Conservation (phyloP, 805 yeast genomes). For the Yarrowia porcina region DNA sequence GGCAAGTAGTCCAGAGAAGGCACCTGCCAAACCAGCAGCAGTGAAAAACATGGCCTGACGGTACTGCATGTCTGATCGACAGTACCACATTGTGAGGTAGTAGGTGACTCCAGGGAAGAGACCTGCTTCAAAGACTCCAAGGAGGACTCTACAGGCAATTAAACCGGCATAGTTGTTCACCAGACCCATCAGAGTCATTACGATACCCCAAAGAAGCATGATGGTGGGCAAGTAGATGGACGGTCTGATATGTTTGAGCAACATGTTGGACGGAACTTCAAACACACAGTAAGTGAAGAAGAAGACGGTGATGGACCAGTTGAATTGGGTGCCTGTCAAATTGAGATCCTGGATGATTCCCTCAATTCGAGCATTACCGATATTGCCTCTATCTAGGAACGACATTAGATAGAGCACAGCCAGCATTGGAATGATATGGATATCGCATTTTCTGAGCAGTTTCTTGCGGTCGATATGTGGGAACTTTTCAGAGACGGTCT, state of each 20-base stretch:
- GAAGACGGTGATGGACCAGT: slow-evolving; percentile 45
- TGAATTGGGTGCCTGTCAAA: slow-evolving; percentile 35
- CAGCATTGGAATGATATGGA: slow-evolving; percentile 47
- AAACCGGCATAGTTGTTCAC: slow-evolving; percentile 38
- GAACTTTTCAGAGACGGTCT: slow-evolving; percentile 23
- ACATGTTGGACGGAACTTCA: slow-evolving; percentile 33
- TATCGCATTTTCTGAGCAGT: slow-evolving; percentile 42
- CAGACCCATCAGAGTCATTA: slow-evolving; percentile 39
- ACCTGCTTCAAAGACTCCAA: slow-evolving; percentile 46
- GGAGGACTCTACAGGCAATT: slow-evolving; percentile 41
- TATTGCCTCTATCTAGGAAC: slow-evolving; percentile 51
- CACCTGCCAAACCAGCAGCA: slow-evolving; percentile 41
- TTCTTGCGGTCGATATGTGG: slow-evolving; percentile 27
- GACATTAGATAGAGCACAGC: slow-evolving; percentile 48
- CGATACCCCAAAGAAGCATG: slow-evolving; percentile 41
- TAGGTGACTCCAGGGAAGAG: slow-evolving; percentile 45
- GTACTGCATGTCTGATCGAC: slow-evolving; percentile 41
- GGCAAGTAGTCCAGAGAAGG: slow-evolving; percentile 48
- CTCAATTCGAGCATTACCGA: slow-evolving; percentile 53
- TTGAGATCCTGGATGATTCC: slow-evolving; percentile 45
- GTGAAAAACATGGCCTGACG: slow-evolving; percentile 43
- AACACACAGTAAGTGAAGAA: slow-evolving; percentile 35
- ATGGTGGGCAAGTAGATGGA: slow-evolving; percentile 37
- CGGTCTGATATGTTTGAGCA: slow-evolving; percentile 39
- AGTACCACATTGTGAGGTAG: slow-evolving; percentile 37